Evolutionary conservation across 306 rosid species (phyloP), one percentile per base, ranked within the genome.

Genomic region (Lithocarpus polystachyus): DNA sequence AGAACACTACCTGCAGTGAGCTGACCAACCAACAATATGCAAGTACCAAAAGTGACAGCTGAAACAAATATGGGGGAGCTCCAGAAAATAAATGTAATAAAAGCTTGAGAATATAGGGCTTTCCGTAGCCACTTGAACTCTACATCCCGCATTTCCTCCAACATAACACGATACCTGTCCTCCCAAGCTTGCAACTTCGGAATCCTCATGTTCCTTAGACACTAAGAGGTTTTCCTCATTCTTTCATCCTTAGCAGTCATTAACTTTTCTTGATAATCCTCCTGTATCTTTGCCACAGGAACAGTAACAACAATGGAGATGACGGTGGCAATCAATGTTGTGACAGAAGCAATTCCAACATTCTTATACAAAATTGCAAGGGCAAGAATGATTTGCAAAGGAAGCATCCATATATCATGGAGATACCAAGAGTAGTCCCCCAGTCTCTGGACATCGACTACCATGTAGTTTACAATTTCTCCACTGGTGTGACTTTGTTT

Each of bases 151-250:
- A 96, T 96, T 53, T 96, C 96, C 90, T 96, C 98, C 81, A 96
- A 81, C 87, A 37, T 83, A 31, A 83, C 76, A 52, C 85, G 86
- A 83, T 96, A 96, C 79, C 99, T 87, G 13, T 89, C 97, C 82
- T 96, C 99, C 99, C 97, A 96, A 81, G 98, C 99, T 93, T 96
- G 97, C 85, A 96, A 84, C 89, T 96, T 96, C 80, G 93, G 96
- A 85, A 91, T 89, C 92, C 98, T 88, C 99, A 93, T 96, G 85
- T 93, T 96, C 89, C 94, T 91, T 53, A 96, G 80, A 77, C 96
- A 92, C 90, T 93, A 98, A 0, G 99, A 96, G 64, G 99, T 96
- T 88, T 91, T 93, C 69, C 97, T 93, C 99, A 96, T 96, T 75
- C 99, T 90, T 62, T 96, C 99, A 84, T 96, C 99, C 91, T 96